phyloP scores from a whole-genome alignment of 441 rosid species.

The Hura crepitans region DNA sequence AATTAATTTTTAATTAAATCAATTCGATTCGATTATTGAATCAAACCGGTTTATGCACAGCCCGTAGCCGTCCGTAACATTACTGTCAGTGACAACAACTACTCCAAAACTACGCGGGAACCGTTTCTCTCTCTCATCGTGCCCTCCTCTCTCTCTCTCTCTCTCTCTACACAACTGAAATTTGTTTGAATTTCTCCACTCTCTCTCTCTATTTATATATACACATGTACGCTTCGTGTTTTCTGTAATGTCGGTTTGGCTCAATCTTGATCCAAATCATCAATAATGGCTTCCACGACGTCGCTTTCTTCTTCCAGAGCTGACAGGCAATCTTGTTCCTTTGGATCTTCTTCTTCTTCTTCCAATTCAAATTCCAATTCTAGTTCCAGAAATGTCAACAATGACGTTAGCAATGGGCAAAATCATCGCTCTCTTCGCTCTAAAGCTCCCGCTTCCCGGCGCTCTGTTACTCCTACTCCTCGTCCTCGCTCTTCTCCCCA shows the following conservation, averaged over 20 bases:
- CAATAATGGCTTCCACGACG: slow-evolving; percentile 19
- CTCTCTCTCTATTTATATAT: neutral
- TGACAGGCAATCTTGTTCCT: neutral
- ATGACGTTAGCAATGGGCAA: slow-evolving; percentile 17
- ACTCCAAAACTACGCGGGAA: slow-evolving; percentile 21
- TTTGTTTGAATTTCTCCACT: neutral
- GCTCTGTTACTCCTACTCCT: slow-evolving; percentile 59
- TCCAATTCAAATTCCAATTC: slow-evolving; percentile 22
- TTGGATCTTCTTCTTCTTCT: neutral
- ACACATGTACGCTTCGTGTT: neutral
- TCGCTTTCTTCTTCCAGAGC: neutral
- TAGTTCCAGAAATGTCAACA: slow-evolving; percentile 33
- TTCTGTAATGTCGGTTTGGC: neutral
- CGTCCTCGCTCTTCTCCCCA: slow-evolving; percentile 37
- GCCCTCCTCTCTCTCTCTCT: slow-evolving; percentile 39
- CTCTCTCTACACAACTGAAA: neutral
- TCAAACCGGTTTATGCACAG: too few species aligned
- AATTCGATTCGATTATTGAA: too few species aligned
- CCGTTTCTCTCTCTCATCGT: slow-evolving; percentile 24
- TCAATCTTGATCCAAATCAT: neutral
- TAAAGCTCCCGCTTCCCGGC: slow-evolving; percentile 40
- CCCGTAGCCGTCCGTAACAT: slow-evolving; percentile 8
- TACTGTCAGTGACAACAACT: neutral
- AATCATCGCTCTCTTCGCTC: slow-evolving; percentile 32
- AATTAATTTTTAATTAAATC: too few species aligned